A percentile compares a stretch with the other conserved stretches of the same genome.
Conservation (phyloP, 495 filamentous ascomycete species). For the Chaetomium tenue region DNA sequence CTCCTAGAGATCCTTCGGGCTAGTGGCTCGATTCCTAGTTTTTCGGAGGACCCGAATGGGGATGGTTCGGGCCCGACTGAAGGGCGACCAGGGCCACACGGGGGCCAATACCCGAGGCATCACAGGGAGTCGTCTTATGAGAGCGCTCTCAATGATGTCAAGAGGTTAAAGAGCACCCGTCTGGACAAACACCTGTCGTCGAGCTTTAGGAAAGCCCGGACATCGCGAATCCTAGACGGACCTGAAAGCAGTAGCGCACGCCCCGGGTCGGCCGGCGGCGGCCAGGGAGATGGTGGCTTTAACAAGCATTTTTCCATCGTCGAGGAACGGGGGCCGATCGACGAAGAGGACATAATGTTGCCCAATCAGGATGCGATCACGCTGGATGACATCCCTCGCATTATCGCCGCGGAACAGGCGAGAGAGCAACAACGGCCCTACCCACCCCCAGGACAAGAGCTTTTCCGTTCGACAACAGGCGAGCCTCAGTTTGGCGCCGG, state of each 20-base stretch:
- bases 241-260: constrained; percentile 74
- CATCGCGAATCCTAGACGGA: constrained; percentile 89
- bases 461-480: constrained; percentile 62
- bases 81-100: constrained; percentile 72
- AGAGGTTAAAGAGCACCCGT: constrained; percentile 82
- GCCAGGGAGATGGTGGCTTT: constrained; percentile 52
- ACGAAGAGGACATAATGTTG: constrained; percentile 75
- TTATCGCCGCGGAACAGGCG: constrained; percentile 93
- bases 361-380: constrained; percentile 89
- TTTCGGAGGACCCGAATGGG: constrained; percentile 73
- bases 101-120: constrained; percentile 57
- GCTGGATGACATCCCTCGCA: constrained; percentile 94
- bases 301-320: constrained; percentile 71
- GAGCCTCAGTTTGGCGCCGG: constrained; percentile 57
- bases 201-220: constrained; percentile 83
- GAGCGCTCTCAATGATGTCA: constrained; percentile 93
- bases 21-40: constrained; percentile 73
- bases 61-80: constrained; percentile 66
- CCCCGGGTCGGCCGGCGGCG: constrained; percentile 75
- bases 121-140: constrained; percentile 78
- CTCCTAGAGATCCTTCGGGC: constrained; percentile 81
- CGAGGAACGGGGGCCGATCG: constrained; percentile 74
- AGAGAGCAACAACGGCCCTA: constrained; percentile 88
- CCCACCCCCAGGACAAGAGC: constrained; percentile 69
- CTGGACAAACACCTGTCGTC: constrained; percentile 91